Percentiles rank a stretch among this genome's conserved stretches.
These are phyloP conservation scores for Periconia sp. DNA, from an alignment of 2,329 filamentous ascomycete genomes.

Conservation along the genomic window DNA sequence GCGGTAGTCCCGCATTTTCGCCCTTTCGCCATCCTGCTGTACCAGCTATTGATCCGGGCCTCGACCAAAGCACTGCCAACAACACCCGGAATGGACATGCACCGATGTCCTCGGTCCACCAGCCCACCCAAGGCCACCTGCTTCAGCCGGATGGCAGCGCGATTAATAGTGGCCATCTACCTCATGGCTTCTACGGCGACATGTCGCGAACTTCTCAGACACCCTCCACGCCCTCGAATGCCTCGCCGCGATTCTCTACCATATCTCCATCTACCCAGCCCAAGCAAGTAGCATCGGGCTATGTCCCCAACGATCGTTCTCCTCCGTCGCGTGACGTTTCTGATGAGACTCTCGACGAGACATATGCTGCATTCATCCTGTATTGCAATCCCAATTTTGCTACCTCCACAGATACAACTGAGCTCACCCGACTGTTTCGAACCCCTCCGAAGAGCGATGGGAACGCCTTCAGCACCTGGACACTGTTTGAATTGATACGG, in stretches of 20 bases:
- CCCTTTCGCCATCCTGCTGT: constrained; percentile 44
- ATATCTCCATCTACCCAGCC: constrained; percentile 44
- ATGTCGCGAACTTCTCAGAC: constrained; percentile 45
- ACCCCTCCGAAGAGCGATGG: constrained; percentile 85
- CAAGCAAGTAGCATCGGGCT: constrained; percentile 37
- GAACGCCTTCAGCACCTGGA: constrained; percentile 81
- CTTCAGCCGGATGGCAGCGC: constrained; percentile 44
- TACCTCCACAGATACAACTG: constrained; percentile 70
- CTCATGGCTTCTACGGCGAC: constrained; percentile 46
- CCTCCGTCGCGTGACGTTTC: constrained; percentile 74
- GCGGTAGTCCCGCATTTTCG: constrained; percentile 36
- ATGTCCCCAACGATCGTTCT: constrained; percentile 54
- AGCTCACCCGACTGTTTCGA: constrained; percentile 77
- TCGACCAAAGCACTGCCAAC: constrained; percentile 42
- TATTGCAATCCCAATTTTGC: constrained; percentile 88
- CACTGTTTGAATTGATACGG: constrained; percentile 77
- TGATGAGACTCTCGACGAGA: constrained; percentile 75
- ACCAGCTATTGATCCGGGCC: constrained; percentile 44
- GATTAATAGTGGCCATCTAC: constrained; percentile 32
- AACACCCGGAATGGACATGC: constrained; percentile 43
- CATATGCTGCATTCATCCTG: constrained; percentile 84
- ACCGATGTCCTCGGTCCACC: constrained; percentile 41
- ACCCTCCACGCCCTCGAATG: constrained; percentile 44
- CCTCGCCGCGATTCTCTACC: constrained; percentile 47
- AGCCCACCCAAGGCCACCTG: constrained; percentile 36